Base-by-base conservation (phyloP, 148 eudicot species). In the Arbutus unedo region DNA sequence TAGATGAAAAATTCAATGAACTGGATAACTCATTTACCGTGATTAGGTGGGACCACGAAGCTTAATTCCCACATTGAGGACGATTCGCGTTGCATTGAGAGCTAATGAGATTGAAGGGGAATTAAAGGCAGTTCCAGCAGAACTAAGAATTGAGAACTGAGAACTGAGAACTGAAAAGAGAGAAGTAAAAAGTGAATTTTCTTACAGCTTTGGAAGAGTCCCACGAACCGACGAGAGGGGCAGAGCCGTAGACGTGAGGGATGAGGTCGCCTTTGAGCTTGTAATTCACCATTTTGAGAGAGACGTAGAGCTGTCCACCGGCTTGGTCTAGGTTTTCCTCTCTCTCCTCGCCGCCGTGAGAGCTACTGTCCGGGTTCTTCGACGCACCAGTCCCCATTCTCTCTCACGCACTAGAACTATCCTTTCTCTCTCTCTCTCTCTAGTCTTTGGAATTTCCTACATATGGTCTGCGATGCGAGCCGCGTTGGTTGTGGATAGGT, bases 41-140 rank as follows among this genome's bases (percentile, higher is more conserved):
- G 99, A 89, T 94, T 94, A 80, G 95, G 94, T 3, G 98, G 98
- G 76, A 94, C 98, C 45, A 96, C 97, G 68, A 96, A 96, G 82
- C 99, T 94, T 84, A 96, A 87, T 78, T 90, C 94, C 99, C 99
- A 96, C 90, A 91, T 85, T 60, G 93, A 96, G 79, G 93, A 76
- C 0, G 98, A 96, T 85, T 94, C 99, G 0, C 97, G 90, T 84
- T 96, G 95, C 97, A 96, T 83, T 6, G 95, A 85, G 72, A 94
- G 82, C 99, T 96, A 59, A 74, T 21, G 15, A 79, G 10, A 71
- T 10, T 23, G 73, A 43, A 55, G 3, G 38, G 15, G 15, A 83
- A 23, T 70, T 3, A 10, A 74, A 83, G 56, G 64, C 60, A 84
- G 59, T 54, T 16, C 38, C 5, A 19, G 57, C 8, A 41, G n/a